phyloP scores from a whole-genome alignment of 331 rosid genomes.

The Dryas integrifolia region DNA sequence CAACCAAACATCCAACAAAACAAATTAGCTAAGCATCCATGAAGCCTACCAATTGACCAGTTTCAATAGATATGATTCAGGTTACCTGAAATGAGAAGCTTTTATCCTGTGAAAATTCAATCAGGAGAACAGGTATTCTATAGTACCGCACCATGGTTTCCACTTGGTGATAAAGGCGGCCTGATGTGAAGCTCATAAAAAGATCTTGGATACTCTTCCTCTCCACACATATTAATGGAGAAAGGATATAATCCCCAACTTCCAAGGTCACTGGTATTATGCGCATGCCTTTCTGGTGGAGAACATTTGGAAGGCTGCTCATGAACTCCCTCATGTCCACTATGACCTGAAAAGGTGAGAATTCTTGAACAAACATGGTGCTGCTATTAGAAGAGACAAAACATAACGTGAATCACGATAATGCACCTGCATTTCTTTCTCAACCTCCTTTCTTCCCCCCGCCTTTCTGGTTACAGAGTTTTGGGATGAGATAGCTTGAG shows the following conservation, averaged over 20 bases:
- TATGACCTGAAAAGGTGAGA: conserved; percentile 63
- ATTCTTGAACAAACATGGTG: conserved; percentile 17
- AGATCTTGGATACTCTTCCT: conserved; percentile 99
- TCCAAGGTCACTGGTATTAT: conserved; percentile 88
- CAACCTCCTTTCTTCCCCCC: conserved; percentile 79
- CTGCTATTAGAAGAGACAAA: conserved; percentile 13
- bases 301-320: conserved; percentile 99
- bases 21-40: conserved; percentile 11
- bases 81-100: conserved; percentile 96
- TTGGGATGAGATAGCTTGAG: conserved; percentile 43
- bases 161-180: conserved; percentile 94
- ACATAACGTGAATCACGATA: conserved; percentile 17
- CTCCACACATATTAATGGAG: conserved; percentile 93
- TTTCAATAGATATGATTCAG: conserved; percentile 3
- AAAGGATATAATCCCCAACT: conserved; percentile 96
- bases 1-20: conserved; percentile 30
- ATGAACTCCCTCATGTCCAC: conserved; percentile 99
- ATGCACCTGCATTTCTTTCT: conserved; percentile 79
- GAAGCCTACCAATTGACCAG: not conserved
- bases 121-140: conserved; percentile 87
- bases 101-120: conserved; percentile 94
- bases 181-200: conserved; percentile 92
- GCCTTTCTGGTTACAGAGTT: conserved; percentile 86
- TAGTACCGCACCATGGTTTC: conserved; percentile 95
- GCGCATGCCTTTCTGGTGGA: conserved; percentile 92